Percentiles rank a stretch among this genome's conserved stretches.
These are phyloP conservation scores for Trichoderma lentiforme DNA, from an alignment of 2,329 filamentous ascomycete species.

Conservation along the genomic window DNA sequence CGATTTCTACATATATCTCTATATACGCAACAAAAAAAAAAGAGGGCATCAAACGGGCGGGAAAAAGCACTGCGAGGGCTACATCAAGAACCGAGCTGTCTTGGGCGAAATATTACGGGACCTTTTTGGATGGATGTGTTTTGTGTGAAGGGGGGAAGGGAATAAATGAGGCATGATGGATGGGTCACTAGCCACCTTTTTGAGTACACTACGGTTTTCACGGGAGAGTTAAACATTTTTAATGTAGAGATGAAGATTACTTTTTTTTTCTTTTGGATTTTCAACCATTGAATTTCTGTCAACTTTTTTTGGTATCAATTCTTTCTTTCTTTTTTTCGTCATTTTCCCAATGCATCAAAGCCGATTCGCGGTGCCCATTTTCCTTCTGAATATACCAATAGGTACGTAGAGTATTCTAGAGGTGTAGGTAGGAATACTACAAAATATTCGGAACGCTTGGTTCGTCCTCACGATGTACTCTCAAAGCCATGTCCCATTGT, in stretches of 20 bases:
- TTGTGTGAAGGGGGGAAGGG: neutral
- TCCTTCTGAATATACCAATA: neutral
- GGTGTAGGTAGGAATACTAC: neutral
- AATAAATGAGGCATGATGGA: slow-evolving; percentile 1
- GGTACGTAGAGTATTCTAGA: neutral
- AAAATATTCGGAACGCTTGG: neutral
- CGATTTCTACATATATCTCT: neutral
- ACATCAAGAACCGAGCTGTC: neutral
- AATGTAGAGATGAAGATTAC: slow-evolving; percentile 7
- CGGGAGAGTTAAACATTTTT: neutral
- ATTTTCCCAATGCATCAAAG: neutral
- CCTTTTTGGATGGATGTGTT: neutral
- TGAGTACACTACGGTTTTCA: neutral
- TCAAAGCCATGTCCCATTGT: neutral
- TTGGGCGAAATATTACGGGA: slow-evolving; percentile 3
- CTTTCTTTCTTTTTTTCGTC: neutral
- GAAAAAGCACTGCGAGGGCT: neutral
- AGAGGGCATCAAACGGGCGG: neutral
- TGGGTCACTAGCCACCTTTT: neutral
- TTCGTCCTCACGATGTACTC: neutral
- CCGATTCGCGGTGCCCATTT: neutral
- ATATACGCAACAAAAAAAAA: neutral
- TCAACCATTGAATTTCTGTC: neutral
- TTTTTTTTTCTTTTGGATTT: slow-evolving; percentile 4
- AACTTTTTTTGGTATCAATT: neutral